Evolutionary conservation across 2,329 filamentous ascomycete genomes (phyloP).

Genomic region (Phymatotrichopsis omnivora): DNA sequence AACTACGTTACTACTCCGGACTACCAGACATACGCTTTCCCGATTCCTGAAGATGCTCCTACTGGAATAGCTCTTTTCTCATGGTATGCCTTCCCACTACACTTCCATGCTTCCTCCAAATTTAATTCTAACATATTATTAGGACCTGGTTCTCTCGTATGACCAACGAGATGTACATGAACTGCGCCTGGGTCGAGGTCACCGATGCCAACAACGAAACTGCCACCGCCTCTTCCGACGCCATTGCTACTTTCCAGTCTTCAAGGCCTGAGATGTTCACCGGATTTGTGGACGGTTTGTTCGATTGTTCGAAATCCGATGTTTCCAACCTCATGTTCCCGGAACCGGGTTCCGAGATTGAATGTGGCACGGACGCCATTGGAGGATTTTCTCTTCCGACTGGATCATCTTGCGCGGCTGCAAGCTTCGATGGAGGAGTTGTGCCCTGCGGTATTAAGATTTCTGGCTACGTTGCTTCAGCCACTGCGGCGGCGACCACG

Average conservation of each 20-base stretch:
- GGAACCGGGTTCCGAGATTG: constrained; percentile 10
- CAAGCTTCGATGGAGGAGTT: too few relatives aligned
- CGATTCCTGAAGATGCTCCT: constrained; percentile 58
- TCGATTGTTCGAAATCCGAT: constrained; percentile 19
- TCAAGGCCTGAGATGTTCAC: constrained; percentile 20
- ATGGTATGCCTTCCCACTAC: constrained; percentile 46
- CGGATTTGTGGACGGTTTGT: constrained; percentile 20
- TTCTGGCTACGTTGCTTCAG: too few relatives aligned
- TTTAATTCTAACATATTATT: constrained; percentile 7
- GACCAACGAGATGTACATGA: constrained; percentile 83
- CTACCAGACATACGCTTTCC: constrained; percentile 45
- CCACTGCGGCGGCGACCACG: too few relatives aligned
- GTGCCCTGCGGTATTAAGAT: too few relatives aligned
- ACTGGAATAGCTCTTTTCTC: constrained; percentile 69
- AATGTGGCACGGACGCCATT: constrained; percentile 11
- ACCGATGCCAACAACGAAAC: constrained; percentile 34
- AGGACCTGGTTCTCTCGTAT: constrained; percentile 67
- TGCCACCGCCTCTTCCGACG: constrained; percentile 47
- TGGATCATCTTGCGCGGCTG: too few relatives aligned
- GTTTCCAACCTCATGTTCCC: constrained; percentile 17
- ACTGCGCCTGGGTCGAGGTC: constrained; percentile 64
- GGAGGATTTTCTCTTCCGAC: too few relatives aligned
- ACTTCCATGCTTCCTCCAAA: neutral
- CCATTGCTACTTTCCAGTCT: too few relatives aligned
- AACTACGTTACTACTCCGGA: constrained; percentile 37